Base-by-base conservation (phyloP, 768 basidiomycete genomes). In the Mycena alexandri region DNA sequence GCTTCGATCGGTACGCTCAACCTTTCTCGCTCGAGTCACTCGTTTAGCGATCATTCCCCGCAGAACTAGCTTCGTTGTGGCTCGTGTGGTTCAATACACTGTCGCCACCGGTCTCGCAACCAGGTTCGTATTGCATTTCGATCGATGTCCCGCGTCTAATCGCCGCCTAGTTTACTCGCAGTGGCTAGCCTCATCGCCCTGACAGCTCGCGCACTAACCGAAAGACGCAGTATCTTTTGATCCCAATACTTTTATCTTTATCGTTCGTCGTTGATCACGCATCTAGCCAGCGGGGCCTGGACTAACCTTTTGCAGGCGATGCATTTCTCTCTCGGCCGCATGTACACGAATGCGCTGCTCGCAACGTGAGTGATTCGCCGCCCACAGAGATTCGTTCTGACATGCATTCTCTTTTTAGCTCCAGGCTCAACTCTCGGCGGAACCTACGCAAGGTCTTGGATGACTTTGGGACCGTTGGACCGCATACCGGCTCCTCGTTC, bases 261-360 rank as follows among this genome's bases (percentile, higher is more conserved):
- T 75, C 43, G 74, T 75, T 59, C 38, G 66, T 53, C 47, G n/a
- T n/a, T n/a, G n/a, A n/a, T n/a, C n/a, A n/a, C 34, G 12, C 34
- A 36, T 24, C 2, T 21, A 36, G 11, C 38, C 6, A 48, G n/a
- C 38, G 19, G 2, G 25, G n/a, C 29, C 25, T 8, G 24, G 1
- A 25, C 19, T 43, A 29, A 14, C 38, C 33, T 21, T n/a, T n/a
- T n/a, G n/a, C n/a, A 75, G 74, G 75, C 73, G n/a, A 66, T 75
- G 63, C 73, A 74, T 58, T 72, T 75, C n/a, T 74, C 69, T 29
- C 61, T n/a, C n/a, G n/a, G n/a, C n/a, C n/a, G n/a, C n/a, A n/a
- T n/a, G n/a, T n/a, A n/a, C n/a, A n/a, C n/a, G n/a, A n/a, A n/a
- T n/a, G n/a, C n/a, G n/a, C n/a, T n/a, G n/a, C n/a, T n/a, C n/a